phyloP scores from a whole-genome alignment of 352 stramenopile species.

The Globisporangium splendens region DNA sequence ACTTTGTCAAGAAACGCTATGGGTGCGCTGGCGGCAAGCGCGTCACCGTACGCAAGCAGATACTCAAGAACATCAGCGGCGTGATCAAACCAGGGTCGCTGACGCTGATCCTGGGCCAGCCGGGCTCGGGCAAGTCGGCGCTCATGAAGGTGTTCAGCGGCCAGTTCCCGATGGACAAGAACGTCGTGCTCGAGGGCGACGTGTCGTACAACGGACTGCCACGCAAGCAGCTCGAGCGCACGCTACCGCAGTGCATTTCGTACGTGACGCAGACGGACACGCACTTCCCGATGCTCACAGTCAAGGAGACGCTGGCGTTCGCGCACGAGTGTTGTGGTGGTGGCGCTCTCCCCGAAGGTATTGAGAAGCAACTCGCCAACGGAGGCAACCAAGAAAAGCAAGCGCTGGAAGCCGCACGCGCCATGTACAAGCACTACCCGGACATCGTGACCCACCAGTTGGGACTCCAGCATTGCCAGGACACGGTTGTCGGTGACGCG shows the following conservation, averaged over 20 bases:
- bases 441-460: neutral
- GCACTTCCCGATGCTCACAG: conserved; percentile 56
- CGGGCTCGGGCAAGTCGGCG: conserved; percentile 33
- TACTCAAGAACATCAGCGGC: conserved; percentile 29
- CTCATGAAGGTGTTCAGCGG: conserved; percentile 34
- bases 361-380: conserved; percentile 27
- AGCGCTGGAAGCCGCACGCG: conserved; percentile 4
- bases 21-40: too few species aligned
- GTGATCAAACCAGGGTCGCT: too few species aligned
- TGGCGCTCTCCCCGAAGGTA: conserved; percentile 13
- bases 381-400: conserved; percentile 22
- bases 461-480: conserved; percentile 1
- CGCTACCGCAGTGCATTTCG: conserved; percentile 19
- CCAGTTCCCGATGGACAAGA: conserved; percentile 21
- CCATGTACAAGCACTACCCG: conserved; percentile 13
- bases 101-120: conserved; percentile 17
- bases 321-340: conserved; percentile 56
- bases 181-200: conserved; percentile 17
- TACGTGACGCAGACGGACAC: conserved; percentile 53
- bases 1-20: too few species aligned
- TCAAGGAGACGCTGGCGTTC: conserved; percentile 6
- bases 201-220: conserved; percentile 30
- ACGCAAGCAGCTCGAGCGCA: conserved; percentile 6
- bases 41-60: conserved; percentile 17
- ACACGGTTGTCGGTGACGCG: conserved; percentile 36